phyloP scores from a whole-genome alignment of 176 grass and related monocot species.

The Themeda triandra region DNA sequence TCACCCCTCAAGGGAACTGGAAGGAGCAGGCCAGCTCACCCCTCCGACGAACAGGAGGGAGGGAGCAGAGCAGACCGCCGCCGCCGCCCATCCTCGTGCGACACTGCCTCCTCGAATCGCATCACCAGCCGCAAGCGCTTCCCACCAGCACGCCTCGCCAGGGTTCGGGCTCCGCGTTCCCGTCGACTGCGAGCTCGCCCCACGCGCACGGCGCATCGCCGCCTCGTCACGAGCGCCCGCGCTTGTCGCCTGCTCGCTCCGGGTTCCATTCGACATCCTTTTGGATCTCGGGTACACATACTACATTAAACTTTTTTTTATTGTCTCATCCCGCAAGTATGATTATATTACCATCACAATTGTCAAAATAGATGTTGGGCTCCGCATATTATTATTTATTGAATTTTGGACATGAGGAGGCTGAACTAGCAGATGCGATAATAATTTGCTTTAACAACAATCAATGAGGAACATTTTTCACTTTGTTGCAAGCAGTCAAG shows the following conservation, averaged over 20 bases:
- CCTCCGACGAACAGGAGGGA: neutral
- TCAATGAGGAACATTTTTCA: neutral
- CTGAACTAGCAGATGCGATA: neutral
- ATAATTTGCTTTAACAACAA: neutral
- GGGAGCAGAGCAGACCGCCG: too few relatives aligned
- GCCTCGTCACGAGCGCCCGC: neutral
- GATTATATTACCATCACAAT: neutral
- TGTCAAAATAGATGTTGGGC: neutral
- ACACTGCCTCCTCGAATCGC: neutral
- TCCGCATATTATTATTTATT: neutral
- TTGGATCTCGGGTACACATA: neutral
- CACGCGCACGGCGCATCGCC: neutral
- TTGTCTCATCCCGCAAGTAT: neutral
- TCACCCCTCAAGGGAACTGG: too few relatives aligned
- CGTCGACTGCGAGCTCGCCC: neutral
- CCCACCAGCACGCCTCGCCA: neutral
- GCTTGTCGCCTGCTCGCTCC: neutral
- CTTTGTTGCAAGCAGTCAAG: neutral
- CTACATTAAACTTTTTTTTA: neutral
- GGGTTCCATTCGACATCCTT: neutral
- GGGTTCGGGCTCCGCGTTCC: neutral
- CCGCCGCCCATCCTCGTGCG: neutral
- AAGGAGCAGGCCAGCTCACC: neutral
- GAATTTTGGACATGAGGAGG: neutral
- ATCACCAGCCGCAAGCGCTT: neutral